phyloP scores from a whole-genome alignment of 192 early-diverging fungal species.

The Coemansia sp. region DNA sequence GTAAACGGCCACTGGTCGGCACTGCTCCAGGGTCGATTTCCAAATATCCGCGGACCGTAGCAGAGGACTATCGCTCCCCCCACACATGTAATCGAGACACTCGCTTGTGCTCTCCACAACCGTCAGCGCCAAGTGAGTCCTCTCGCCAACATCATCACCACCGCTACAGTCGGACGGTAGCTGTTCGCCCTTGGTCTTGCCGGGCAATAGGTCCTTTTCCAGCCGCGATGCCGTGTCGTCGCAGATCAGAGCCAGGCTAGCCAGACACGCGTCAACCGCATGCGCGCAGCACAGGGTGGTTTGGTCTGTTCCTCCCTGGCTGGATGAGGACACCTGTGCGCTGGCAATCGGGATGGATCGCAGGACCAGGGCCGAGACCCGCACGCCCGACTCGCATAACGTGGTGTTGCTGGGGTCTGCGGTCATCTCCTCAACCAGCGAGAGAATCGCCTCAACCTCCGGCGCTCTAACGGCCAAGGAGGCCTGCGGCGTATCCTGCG shows the following conservation, averaged over 20 bases:
- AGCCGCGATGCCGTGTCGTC: slow-evolving; percentile 18
- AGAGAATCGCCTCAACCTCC: slow-evolving; percentile 11
- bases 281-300: slow-evolving; percentile 16
- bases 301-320: slow-evolving; percentile 17
- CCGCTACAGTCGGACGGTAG: not conserved
- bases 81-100: slow-evolving; percentile 18
- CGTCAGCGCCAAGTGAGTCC: slow-evolving; percentile 6
- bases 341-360: slow-evolving; percentile 15
- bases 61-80: slow-evolving; percentile 14
- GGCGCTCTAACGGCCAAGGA: not conserved
- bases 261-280: slow-evolving; percentile 28
- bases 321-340: slow-evolving; percentile 19
- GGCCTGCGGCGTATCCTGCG: not conserved
- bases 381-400: slow-evolving; percentile 26
- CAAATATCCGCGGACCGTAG: slow-evolving; percentile 32
- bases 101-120: slow-evolving; percentile 7
- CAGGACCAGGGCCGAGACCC: slow-evolving; percentile 12
- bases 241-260: slow-evolving; percentile 11
- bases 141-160: not conserved
- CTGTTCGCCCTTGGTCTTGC: not conserved
- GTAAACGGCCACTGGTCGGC: slow-evolving; percentile 23
- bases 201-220: not conserved
- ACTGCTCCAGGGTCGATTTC: slow-evolving; percentile 32
- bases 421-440: slow-evolving; percentile 18
- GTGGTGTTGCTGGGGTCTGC: not conserved